A percentile compares a stretch with the other conserved stretches of the same genome.
Conservation (phyloP, 164 flowering plant species). For the Vitis labrusca region DNA sequence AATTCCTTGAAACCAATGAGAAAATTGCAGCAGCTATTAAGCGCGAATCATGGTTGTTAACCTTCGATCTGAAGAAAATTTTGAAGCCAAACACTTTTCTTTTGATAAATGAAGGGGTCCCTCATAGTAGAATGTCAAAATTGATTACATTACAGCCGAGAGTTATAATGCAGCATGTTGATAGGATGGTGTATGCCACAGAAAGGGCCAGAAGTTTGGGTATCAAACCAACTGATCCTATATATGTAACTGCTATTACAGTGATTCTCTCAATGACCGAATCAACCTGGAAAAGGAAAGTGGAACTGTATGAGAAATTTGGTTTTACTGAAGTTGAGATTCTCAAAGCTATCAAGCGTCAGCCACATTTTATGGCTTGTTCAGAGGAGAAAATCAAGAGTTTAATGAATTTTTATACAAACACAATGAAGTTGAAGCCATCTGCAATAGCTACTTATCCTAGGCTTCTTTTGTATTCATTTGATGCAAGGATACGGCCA, state of each 20-base stretch:
- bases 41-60: neutral
- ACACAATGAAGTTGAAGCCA: conserved; percentile 15
- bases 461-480: conserved; percentile 1
- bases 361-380: conserved; percentile 6
- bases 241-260: conserved; percentile 10
- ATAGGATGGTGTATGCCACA: neutral
- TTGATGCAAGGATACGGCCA: conserved; percentile 21
- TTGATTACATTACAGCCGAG: neutral
- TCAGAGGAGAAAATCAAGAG: conserved; percentile 19
- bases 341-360: conserved; percentile 3
- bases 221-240: conserved; percentile 2
- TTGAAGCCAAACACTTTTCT: neutral
- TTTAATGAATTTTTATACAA: conserved; percentile 12
- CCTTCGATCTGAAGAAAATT: neutral
- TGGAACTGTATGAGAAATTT: conserved; percentile 16
- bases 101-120: conserved; percentile 2
- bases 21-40: neutral
- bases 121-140: neutral
- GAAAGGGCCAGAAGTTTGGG: conserved; percentile 11
- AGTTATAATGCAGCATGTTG: neutral
- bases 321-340: conserved; percentile 24
- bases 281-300: conserved; percentile 17
- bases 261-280: conserved; percentile 11
- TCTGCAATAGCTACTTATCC: conserved; percentile 7
- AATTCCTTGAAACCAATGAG: neutral